Evolutionary conservation across 179 eudicot species (phyloP).

Genomic region (Silene noctiflora): DNA sequence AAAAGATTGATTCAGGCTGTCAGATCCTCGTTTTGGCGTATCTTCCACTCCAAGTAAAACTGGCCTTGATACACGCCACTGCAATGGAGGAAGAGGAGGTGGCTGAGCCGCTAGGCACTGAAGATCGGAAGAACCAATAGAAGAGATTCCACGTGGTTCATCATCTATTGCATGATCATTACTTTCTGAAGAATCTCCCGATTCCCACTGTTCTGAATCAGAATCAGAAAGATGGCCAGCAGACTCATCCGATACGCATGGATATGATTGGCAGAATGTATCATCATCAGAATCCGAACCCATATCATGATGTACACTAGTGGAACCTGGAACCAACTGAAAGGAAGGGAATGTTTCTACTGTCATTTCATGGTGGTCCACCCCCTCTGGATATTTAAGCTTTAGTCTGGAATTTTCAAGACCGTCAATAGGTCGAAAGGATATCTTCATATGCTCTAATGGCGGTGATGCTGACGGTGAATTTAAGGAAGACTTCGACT

Average conservation of each 20-base stretch:
- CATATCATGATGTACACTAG: constrained; percentile 36
- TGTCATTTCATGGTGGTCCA: constrained; percentile 35
- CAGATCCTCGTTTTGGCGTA: constrained; percentile 25
- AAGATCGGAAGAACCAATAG: constrained; percentile 38
- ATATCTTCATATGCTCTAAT: constrained; percentile 87
- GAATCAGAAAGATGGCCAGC: constrained; percentile 62
- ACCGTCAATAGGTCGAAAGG: constrained; percentile 68
- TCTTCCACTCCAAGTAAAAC: constrained; percentile 30
- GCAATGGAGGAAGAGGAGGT: constrained; percentile 85
- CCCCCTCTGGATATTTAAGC: constrained; percentile 70
- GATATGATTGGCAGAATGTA: constrained; percentile 79
- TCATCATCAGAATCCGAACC: constrained; percentile 84
- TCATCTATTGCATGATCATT: constrained; percentile 48
- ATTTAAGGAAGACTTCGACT: constrained; percentile 34
- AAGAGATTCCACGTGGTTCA: constrained; percentile 46
- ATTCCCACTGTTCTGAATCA: constrained; percentile 83
- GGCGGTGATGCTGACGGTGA: constrained; percentile 86
- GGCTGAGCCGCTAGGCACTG: constrained; percentile 45
- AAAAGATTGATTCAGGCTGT: constrained; percentile 28
- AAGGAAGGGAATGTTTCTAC: constrained; percentile 69
- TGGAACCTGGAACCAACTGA: constrained; percentile 79
- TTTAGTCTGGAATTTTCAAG: constrained; percentile 58
- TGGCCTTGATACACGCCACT: constrained; percentile 58
- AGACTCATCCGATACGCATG: constrained; percentile 64
- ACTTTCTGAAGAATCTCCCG: constrained; percentile 49